Conservation (phyloP, 2,329 filamentous ascomycete species). For the Neofusicoccum umdonicola region DNA sequence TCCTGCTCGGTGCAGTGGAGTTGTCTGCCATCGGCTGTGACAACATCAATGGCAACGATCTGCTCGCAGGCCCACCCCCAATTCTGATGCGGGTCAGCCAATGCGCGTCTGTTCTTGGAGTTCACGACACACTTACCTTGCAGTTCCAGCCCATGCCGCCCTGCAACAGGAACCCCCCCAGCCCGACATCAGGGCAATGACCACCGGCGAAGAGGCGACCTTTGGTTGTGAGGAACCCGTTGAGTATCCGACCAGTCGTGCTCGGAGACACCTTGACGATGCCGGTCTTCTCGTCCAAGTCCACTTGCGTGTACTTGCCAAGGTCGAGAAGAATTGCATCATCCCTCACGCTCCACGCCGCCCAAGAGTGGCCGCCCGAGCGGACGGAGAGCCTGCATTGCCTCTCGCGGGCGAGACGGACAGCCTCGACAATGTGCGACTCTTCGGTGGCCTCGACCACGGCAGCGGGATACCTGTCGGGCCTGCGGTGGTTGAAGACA, state of each 20-base stretch:
- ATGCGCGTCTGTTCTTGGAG: not conserved
- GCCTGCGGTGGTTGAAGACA: constrained; percentile 48
- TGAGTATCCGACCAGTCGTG: constrained; percentile 47
- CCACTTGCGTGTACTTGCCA: constrained; percentile 40
- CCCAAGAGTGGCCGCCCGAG: constrained; percentile 51
- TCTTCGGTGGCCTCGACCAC: constrained; percentile 40
- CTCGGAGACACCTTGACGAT: constrained; percentile 48
- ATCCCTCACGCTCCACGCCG: constrained; percentile 50
- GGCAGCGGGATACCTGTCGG: constrained; percentile 41
- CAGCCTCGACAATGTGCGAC: constrained; percentile 24
- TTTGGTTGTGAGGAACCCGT: constrained; percentile 36
- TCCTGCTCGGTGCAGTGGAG: constrained; percentile 37
- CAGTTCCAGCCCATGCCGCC: constrained; percentile 61
- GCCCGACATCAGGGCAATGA: constrained; percentile 56
- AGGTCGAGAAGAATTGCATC: constrained; percentile 46
- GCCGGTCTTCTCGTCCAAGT: constrained; percentile 38
- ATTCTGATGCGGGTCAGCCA: constrained; percentile 34
- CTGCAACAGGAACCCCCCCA: constrained; percentile 57
- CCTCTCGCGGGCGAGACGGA: constrained; percentile 37
- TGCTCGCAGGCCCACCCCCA: constrained; percentile 57
- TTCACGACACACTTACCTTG: constrained; percentile 35
- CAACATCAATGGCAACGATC: constrained; percentile 47
- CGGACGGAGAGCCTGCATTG: constrained; percentile 45
- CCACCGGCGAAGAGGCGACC: constrained; percentile 53
- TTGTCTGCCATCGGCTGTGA: constrained; percentile 45